Evolutionary conservation across 192 early-diverging fungal genomes (phyloP), one percentile per base, ranked within the genome.

Genomic region (Coemansia sp.): DNA sequence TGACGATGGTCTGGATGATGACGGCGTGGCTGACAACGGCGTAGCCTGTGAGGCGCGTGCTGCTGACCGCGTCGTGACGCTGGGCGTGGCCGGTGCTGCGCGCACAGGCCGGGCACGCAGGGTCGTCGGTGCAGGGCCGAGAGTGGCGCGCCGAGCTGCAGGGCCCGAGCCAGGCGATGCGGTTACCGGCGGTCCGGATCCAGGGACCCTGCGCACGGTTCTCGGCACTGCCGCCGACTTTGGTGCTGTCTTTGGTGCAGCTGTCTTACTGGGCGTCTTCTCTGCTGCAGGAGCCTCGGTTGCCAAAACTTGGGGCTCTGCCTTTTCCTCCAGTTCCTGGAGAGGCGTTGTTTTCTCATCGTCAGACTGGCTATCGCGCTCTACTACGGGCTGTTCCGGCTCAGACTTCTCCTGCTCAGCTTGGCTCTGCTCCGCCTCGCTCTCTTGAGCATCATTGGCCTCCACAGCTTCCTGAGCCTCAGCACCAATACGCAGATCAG

Each of bases 141-240:
- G 72, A 1, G 72, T 69, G 6, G 60, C 63, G 26, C 68, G 64
- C 11, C 68, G 63, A 17, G 61, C 27, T 16, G 61, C 57, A 29
- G 37, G 55, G 12, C 61, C 56, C 11, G 59, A 26, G n/a, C 53
- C 58, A 10, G 63, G 53, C 26, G 26, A 52, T 6, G 65, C 61
- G 1, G 55, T 43, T 14, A 43, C 58, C n/a, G 59, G 49, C 21
- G 66, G 25, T n/a, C 27, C 41, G 21, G 64, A 11, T 4, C 57
- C 65, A 9, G 68, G 58, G 9, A 59, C 17, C 47, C 47, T 64
- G 51, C 63, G 68, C 35, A 57, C 73, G 11, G 59, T 59, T n/a
- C 73, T 53, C 38, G 63, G 26, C 11, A 45, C 51, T 12, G 59
- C 57, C 11, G 68, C 14, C 6, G 73, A 59, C 45, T 31, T 47